A percentile compares a stretch with the other conserved stretches of the same genome.
Evolutionary conservation across 306 rosid species (phyloP).

Genomic region (Cicer chorassanicum): DNA sequence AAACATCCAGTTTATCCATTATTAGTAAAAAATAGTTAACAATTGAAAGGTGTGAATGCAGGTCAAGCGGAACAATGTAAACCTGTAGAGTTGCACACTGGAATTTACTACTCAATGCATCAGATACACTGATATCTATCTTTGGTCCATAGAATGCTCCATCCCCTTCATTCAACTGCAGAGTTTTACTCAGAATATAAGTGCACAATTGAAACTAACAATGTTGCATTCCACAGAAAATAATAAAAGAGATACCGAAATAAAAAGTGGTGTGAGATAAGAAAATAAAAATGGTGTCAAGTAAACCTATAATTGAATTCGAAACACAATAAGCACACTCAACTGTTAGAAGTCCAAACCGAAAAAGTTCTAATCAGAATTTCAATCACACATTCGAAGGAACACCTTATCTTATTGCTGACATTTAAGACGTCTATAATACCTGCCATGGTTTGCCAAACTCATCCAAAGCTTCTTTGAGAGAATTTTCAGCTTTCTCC

Average conservation of each 20-base stretch:
- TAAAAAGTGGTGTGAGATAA: not conserved
- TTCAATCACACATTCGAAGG: not conserved
- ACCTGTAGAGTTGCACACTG: conserved; percentile 70
- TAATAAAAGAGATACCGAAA: not conserved
- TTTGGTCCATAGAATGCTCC: conserved; percentile 94
- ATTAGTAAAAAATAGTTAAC: not conserved
- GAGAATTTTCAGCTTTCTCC: conserved; percentile 90
- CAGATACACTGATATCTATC: conserved; percentile 89
- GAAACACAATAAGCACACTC: not conserved
- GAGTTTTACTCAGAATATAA: conserved; percentile 38
- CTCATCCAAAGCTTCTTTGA: conserved; percentile 77
- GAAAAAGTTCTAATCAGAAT: not conserved
- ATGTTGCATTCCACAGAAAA: conserved; percentile 15
- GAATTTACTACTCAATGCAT: conserved; percentile 73
- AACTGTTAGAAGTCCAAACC: not conserved
- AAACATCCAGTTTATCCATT: not conserved
- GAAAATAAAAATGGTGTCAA: conserved; percentile 8
- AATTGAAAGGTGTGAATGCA: not conserved
- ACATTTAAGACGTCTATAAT: conserved; percentile 21
- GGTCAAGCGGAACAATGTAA: not conserved
- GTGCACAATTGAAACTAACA: conserved; percentile 30
- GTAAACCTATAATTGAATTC: conserved; percentile 18
- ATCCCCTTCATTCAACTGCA: conserved; percentile 81
- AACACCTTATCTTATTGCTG: conserved; percentile 1
- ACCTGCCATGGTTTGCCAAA: conserved; percentile 95